Evolutionary conservation across 139 green algal species (phyloP).

Genomic region (Auxenochlorella pyrenoidosa): DNA sequence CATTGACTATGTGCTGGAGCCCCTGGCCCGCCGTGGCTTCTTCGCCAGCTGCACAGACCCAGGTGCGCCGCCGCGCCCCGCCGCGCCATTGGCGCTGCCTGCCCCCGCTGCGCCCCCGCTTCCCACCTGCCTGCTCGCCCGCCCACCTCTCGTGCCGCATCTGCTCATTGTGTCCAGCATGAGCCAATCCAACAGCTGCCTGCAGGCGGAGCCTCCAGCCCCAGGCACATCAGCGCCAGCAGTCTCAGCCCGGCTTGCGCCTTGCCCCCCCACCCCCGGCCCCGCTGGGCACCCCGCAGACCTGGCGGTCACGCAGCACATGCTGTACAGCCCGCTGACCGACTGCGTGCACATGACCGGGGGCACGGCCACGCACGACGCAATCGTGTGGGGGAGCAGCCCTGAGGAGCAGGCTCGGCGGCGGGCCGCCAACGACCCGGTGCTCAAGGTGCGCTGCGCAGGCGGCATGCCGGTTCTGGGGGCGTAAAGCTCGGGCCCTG

Average conservation of each 20-base stretch:
- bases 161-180: no score
- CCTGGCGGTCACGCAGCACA: conserved; percentile 59
- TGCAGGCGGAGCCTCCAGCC: background rate
- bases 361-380: conserved; percentile 78
- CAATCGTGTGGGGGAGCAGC: conserved; percentile 73
- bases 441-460: conserved; percentile 50
- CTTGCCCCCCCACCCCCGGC: background rate
- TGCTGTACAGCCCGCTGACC: conserved; percentile 62
- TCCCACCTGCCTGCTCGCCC: background rate
- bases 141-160: conserved; percentile 57
- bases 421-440: conserved; percentile 46
- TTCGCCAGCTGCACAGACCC: conserved; percentile 55
- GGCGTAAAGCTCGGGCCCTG: no score
- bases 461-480: no score
- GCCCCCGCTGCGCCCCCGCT: background rate
- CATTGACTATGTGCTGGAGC: conserved; percentile 61
- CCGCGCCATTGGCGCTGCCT: background rate
- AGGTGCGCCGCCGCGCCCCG: background rate
- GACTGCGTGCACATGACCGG: conserved; percentile 80
- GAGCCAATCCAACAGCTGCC: background rate
- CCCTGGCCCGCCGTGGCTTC: conserved; percentile 69
- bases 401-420: conserved; percentile 49
- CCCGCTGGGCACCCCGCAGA: conserved; percentile 18
- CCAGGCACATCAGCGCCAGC: background rate
- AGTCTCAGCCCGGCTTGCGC: no score